Percentiles rank a stretch among this genome's conserved stretches.
Evolutionary conservation across 352 stramenopile genomes (phyloP).

Genomic region (Globisporangium cederbergense): DNA sequence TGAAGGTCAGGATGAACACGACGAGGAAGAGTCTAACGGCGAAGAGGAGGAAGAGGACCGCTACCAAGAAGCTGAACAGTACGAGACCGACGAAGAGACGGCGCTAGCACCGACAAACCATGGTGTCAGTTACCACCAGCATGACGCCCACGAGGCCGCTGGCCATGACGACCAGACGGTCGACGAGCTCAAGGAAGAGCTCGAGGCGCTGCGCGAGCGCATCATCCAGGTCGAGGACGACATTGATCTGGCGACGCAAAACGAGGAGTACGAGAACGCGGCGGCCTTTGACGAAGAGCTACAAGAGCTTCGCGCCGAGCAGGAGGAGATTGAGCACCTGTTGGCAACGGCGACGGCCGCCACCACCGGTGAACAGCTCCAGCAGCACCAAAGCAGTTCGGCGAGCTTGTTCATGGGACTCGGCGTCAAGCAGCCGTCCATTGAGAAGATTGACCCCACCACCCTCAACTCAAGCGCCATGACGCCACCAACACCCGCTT

Average conservation of each 20-base stretch:
- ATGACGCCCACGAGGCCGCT: neutral
- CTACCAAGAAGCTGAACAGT: constrained; percentile 19
- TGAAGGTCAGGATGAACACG: constrained; percentile 8
- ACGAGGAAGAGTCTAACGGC: constrained; percentile 23
- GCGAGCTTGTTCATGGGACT: constrained; percentile 32
- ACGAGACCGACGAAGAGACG: constrained; percentile 3
- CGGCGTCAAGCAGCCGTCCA: constrained; percentile 18
- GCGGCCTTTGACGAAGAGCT: constrained; percentile 64
- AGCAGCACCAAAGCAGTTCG: constrained; percentile 7
- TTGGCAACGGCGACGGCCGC: constrained; percentile 12
- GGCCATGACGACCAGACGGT: constrained; percentile 19
- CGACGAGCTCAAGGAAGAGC: constrained; percentile 35
- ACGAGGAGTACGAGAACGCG: constrained; percentile 66
- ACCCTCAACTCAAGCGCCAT: neutral
- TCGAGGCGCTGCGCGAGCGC: constrained; percentile 41
- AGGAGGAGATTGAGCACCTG: constrained; percentile 38
- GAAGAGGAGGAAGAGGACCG: constrained; percentile 29
- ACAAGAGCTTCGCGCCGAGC: constrained; percentile 45
- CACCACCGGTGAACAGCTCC: neutral
- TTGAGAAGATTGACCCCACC: constrained; percentile 6
- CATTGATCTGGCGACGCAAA: constrained; percentile 64
- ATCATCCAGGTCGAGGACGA: constrained; percentile 59
- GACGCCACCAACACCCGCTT: neutral
- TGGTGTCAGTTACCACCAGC: neutral
- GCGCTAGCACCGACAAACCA: neutral